Evolutionary conservation across 1,284 basidiomycete species (phyloP), one percentile per base, ranked within the genome.

Genomic region (Paramarasmius palmivorus): DNA sequence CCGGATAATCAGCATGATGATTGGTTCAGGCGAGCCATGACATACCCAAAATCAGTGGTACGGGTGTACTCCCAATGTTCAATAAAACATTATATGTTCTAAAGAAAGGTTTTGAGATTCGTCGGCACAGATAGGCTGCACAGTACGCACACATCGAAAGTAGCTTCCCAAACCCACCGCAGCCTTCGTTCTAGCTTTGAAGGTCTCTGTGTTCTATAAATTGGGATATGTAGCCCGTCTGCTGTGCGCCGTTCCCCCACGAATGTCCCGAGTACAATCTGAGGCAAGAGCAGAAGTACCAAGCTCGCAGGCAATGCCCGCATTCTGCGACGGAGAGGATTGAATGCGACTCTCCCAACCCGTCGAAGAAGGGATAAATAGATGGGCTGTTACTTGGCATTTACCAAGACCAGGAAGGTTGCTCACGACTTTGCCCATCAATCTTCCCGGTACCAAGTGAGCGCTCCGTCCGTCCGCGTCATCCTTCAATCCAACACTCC

Each of bases 71-170:
- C 29, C 80, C 79, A 39, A 82, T 63, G 22, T 68, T 68, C 29
- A 81, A 57, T 19, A 75, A 64, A 15, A 81, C 73, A 26, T 64
- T 78, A 56, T 83, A 83, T 6, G 74, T 71, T 29, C 80, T 82
- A 25, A 19, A 32, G 34, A 26, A 38, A 12, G 25, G 35, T 29
- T 19, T 17, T 36, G 23, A 53, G n/a, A n/a, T 15, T 15, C 44
- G 35, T 34, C 55, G 32, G 19, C 19, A n/a, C 25, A 6, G 9
- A 37, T 9, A 12, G 36, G 36, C n/a, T 2, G 66, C 7, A 6
- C 29, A 12, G 29, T 12, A 32, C 70, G 62, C 63, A 82, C 80
- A 80, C 66, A 62, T 82, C 80, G 14, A 70, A 58, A 53, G n/a
- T 67, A 75, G 57, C 82, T 74, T 10, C 78, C 75, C 34, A 77